phyloP scores from a whole-genome alignment of 345 rosid species.

The Citrus reticulata region DNA sequence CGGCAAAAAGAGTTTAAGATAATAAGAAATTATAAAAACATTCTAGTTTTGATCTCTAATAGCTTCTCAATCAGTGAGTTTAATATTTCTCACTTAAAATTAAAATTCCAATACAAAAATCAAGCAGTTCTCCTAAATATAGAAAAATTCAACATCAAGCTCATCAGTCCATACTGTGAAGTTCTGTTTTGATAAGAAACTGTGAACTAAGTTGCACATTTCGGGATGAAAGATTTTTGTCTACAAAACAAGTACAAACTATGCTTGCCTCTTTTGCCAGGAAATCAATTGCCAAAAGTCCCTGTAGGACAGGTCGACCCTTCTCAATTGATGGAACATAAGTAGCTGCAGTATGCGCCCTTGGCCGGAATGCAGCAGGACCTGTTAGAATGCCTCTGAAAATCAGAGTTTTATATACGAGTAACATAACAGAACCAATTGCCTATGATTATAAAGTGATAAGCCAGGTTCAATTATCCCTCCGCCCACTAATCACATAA shows the following conservation, averaged over 20 bases:
- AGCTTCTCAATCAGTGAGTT: not conserved
- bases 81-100: not conserved
- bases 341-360: constrained; percentile 56
- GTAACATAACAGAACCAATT: not conserved
- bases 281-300: constrained; percentile 93
- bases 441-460: not conserved
- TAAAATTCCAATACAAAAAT: not conserved
- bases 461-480: not conserved
- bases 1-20: not conserved
- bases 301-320: constrained; percentile 97
- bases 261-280: constrained; percentile 88
- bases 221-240: not conserved
- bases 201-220: too few species aligned
- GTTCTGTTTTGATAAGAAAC: too few species aligned
- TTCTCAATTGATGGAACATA: constrained; percentile 78
- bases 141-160: too few species aligned
- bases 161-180: too few species aligned
- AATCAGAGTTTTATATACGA: constrained; percentile 12
- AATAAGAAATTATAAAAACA: not conserved
- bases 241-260: constrained; percentile 12
- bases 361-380: constrained; percentile 96
- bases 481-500: not conserved
- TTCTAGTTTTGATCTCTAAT: not conserved
- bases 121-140: not conserved
- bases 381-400: constrained; percentile 44